These are phyloP conservation scores for Triangularia verruculosa DNA, from an alignment of 2,329 filamentous ascomycete genomes.

Conservation along the genomic window DNA sequence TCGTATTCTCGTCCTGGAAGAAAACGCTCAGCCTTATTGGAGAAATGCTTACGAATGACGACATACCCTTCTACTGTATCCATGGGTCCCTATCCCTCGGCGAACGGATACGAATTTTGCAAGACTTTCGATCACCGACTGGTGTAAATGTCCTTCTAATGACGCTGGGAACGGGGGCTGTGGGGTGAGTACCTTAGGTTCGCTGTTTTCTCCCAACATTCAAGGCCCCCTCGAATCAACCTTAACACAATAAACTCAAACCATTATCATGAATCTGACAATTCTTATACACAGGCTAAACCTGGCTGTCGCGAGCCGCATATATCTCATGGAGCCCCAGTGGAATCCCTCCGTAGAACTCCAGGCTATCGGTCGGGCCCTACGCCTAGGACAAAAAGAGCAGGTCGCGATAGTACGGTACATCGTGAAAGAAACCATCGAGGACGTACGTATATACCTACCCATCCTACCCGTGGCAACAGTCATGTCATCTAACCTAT, in stretches of 20 bases:
- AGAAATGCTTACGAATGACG: neutral
- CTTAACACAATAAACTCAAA: no score
- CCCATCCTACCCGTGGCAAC: neutral
- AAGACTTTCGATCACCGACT: neutral
- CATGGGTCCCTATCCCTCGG: neutral
- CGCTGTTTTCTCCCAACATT: neutral
- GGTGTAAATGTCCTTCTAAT: neutral
- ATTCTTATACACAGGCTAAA: neutral
- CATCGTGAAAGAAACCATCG: constrained; percentile 11
- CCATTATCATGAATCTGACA: neutral
- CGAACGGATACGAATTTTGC: neutral
- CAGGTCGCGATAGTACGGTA: constrained; percentile 14
- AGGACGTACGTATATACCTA: neutral
- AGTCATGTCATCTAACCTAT: neutral
- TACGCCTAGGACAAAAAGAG: constrained; percentile 11
- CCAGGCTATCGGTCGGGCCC: constrained; percentile 12
- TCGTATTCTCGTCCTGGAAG: constrained; percentile 1
- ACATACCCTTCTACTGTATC: neutral
- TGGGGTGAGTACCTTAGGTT: neutral
- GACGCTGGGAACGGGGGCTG: neutral
- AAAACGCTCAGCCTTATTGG: neutral
- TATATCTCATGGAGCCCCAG: constrained; percentile 15
- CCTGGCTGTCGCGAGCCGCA: constrained; percentile 27
- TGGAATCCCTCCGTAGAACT: constrained; percentile 16
- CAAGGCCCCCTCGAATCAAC: no score